Conservation (phyloP, 306 rosid genomes). For the Betula pendula region DNA sequence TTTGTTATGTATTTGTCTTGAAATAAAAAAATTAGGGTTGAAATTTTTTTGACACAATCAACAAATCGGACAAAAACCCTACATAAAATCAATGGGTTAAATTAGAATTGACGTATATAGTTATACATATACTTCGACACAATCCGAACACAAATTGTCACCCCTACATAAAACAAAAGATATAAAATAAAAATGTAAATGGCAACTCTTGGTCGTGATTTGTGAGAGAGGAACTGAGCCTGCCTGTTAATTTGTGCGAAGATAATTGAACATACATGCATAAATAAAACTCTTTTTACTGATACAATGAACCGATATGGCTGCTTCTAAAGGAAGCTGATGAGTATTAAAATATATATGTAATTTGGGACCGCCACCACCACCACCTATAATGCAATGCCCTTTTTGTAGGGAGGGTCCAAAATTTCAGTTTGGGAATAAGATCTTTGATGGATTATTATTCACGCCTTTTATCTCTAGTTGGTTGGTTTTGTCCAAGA, state of each 20-base stretch:
- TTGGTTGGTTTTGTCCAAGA: slow-evolving; percentile 36
- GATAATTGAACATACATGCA: neutral
- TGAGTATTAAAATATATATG: neutral
- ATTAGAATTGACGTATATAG: too few species aligned
- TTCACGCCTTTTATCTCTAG: slow-evolving; percentile 29
- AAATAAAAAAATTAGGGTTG: too few species aligned
- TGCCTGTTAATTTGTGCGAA: neutral
- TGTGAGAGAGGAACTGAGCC: slow-evolving; percentile 7
- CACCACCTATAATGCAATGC: neutral
- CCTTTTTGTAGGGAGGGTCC: slow-evolving; percentile 37
- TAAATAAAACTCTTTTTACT: neutral
- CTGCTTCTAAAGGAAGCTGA: neutral
- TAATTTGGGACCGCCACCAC: slow-evolving; percentile 46
- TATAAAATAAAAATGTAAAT: neutral
- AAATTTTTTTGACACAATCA: too few species aligned
- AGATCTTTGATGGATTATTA: slow-evolving; percentile 30
- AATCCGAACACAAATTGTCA: too few species aligned
- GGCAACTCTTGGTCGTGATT: slow-evolving; percentile 14
- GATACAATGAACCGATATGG: neutral
- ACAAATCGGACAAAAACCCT: too few species aligned
- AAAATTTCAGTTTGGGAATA: slow-evolving; percentile 28
- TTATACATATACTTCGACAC: too few species aligned
- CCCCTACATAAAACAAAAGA: neutral
- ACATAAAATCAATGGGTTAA: too few species aligned
- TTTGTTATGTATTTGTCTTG: too few species aligned